Percentiles rank a stretch among this genome's conserved stretches.
These are phyloP conservation scores for Amauroascus verrucosus DNA, from an alignment of 2,329 filamentous ascomycete species.

Conservation along the genomic window DNA sequence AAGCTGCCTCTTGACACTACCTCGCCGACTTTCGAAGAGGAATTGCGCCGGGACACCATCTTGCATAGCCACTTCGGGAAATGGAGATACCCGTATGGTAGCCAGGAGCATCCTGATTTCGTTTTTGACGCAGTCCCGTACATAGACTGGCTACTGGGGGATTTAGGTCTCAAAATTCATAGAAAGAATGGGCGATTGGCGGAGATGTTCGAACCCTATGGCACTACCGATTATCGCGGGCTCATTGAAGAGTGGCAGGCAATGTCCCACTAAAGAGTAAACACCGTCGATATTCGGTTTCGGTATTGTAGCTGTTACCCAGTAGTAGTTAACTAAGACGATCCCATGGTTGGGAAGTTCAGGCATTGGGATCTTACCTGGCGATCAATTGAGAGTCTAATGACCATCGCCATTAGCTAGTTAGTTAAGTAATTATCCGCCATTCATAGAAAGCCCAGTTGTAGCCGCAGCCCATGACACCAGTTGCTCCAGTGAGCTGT, in stretches of 20 bases:
- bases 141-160: constrained; percentile 55
- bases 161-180: constrained; percentile 49
- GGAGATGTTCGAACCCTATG: constrained; percentile 32
- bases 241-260: constrained; percentile 34
- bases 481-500: too few species aligned
- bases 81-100: constrained; percentile 56
- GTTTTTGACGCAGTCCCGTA: constrained; percentile 70
- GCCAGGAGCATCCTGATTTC: constrained; percentile 45
- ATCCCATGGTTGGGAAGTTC: too few species aligned
- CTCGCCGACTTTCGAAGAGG: constrained; percentile 18
- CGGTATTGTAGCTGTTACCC: too few species aligned
- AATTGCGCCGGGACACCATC: constrained; percentile 47
- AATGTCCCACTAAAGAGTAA: background rate
- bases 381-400: too few species aligned
- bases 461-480: too few species aligned
- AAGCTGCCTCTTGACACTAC: constrained; percentile 32
- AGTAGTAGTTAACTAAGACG: too few species aligned
- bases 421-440: too few species aligned
- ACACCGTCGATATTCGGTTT: too few species aligned
- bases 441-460: too few species aligned
- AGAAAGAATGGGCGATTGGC: constrained; percentile 28
- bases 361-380: too few species aligned
- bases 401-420: too few species aligned
- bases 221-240: constrained; percentile 32
- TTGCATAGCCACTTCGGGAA: constrained; percentile 59